phyloP scores from a whole-genome alignment of 2,329 filamentous ascomycete species.

The Fusarium hostae region DNA sequence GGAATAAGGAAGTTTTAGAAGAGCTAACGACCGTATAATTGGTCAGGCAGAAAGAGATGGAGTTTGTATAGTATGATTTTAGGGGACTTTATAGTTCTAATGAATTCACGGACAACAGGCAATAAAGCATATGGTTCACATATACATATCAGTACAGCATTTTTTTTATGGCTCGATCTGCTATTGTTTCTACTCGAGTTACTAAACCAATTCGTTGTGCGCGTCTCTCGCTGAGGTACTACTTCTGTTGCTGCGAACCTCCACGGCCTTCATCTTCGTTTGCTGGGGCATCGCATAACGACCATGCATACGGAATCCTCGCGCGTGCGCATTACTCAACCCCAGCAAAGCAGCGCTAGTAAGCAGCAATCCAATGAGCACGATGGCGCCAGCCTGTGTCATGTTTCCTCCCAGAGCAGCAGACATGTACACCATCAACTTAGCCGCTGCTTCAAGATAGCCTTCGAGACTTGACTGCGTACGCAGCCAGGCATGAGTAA shows the following conservation, averaged over 20 bases:
- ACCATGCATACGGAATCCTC: conserved; percentile 62
- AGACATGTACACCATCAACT: conserved; percentile 67
- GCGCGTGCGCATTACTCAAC: conserved; percentile 62
- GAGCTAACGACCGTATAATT: not conserved
- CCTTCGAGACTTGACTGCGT: conserved; percentile 62
- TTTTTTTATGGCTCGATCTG: not conserved
- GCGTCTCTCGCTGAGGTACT: not conserved
- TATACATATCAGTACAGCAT: not conserved
- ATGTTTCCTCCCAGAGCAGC: conserved; percentile 67
- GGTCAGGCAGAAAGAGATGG: conserved; percentile 10
- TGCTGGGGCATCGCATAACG: conserved; percentile 52
- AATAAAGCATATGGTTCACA: conserved; percentile 13
- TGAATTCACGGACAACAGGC: conserved; percentile 25
- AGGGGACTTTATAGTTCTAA: conserved; percentile 12
- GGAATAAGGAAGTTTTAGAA: not conserved
- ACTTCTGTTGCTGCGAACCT: not conserved
- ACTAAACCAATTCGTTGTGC: not conserved
- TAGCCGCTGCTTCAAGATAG: conserved; percentile 63
- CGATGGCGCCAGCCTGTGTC: conserved; percentile 61
- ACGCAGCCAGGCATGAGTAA: conserved; percentile 66
- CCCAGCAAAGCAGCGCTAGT: conserved; percentile 64
- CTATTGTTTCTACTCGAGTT: not conserved
- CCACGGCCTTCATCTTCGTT: not conserved
- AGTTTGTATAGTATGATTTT: conserved; percentile 31
- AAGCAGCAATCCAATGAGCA: conserved; percentile 63